Percentiles rank a stretch among this genome's conserved stretches.
Evolutionary conservation across 106 monocot genomes (phyloP).

Genomic region (Chionographis japonica): DNA sequence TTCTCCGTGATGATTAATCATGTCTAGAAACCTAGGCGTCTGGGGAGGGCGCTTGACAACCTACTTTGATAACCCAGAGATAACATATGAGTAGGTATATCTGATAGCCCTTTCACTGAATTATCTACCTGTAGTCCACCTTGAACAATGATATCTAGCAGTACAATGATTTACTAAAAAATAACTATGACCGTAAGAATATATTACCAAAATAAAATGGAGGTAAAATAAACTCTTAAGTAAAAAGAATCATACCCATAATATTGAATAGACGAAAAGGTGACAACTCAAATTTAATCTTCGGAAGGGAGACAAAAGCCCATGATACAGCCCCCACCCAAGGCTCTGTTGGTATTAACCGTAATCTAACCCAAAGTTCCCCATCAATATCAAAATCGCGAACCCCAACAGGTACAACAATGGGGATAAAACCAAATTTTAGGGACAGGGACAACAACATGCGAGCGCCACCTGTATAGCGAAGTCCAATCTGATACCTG

Average conservation of each 20-base stretch:
- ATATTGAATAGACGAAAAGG: conserved; percentile 93
- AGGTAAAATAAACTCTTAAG: background rate
- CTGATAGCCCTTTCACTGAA: too few species aligned
- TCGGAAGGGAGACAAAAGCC: conserved; percentile 98
- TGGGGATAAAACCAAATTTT: conserved; percentile 79
- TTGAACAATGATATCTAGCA: too few species aligned
- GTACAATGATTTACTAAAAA: too few species aligned
- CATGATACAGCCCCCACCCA: conserved; percentile 95
- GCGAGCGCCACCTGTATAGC: conserved; percentile 94
- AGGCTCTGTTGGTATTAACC: conserved; percentile 86
- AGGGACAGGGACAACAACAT: conserved; percentile 76
- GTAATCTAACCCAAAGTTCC: conserved; percentile 92
- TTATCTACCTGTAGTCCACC: too few species aligned
- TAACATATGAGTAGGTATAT: too few species aligned
- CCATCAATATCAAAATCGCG: conserved; percentile 98
- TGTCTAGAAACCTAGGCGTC: too few species aligned
- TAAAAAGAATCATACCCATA: conserved; percentile 63
- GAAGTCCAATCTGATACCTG: conserved; percentile 95
- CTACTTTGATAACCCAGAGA: too few species aligned
- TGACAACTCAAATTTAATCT: conserved; percentile 86
- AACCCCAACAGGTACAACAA: conserved; percentile 81
- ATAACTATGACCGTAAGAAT: too few species aligned
- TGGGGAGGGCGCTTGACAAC: too few species aligned
- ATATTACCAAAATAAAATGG: background rate
- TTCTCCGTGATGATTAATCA: too few species aligned